phyloP scores from a whole-genome alignment of 106 monocot species.

The Dendrobium catenatum region DNA sequence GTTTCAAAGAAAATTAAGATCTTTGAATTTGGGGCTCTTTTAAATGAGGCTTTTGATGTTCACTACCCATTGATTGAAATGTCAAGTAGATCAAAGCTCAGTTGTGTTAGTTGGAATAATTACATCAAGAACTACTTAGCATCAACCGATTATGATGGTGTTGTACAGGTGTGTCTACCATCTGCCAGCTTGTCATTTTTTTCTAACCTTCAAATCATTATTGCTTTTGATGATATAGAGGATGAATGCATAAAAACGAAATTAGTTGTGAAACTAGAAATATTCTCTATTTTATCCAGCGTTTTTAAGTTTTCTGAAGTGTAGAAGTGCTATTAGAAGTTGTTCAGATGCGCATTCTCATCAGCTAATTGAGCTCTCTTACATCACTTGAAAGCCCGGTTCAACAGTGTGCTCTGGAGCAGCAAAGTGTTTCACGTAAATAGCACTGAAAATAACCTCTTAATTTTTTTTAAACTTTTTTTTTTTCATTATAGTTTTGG shows the following conservation, averaged over 20 bases:
- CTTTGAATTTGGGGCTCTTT: constrained; percentile 78
- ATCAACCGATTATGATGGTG: constrained; percentile 87
- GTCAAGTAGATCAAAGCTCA: constrained; percentile 74
- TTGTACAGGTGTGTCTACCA: constrained; percentile 62
- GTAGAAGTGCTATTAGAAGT: neutral
- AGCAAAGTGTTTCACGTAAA: neutral
- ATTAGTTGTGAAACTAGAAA: neutral
- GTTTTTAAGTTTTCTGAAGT: neutral
- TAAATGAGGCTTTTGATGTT: constrained; percentile 74
- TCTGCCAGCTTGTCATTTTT: neutral
- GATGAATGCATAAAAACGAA: neutral
- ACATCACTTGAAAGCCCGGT: neutral
- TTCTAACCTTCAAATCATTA: neutral
- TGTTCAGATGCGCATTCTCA: neutral
- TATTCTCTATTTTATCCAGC: neutral
- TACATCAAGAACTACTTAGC: constrained; percentile 97
- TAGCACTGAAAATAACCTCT: neutral
- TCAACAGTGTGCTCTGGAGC: neutral
- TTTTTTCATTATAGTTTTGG: too few species aligned
- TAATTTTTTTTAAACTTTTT: too few species aligned
- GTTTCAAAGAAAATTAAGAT: constrained; percentile 95
- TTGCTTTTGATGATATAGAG: constrained; percentile 2
- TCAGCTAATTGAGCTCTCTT: neutral
- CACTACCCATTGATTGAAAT: constrained; percentile 94
- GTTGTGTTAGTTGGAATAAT: constrained; percentile 89